Evolutionary conservation across 352 stramenopile species (phyloP), one percentile per base, ranked within the genome.

Genomic region (Globisporangium heterothallicum): DNA sequence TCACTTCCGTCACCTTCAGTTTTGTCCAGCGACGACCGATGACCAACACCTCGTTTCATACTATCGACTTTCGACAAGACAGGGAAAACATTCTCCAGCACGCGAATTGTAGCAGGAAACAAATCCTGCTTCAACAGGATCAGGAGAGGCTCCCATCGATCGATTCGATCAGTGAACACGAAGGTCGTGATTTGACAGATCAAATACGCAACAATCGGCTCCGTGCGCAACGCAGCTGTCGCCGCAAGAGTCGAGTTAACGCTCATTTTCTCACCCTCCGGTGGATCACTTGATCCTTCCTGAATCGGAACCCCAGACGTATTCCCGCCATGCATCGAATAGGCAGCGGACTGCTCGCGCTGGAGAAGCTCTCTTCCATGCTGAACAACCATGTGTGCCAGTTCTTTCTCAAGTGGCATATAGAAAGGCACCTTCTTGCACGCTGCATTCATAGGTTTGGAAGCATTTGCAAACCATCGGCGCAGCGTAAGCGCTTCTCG

Each of bases 141-240:
- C 2, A 94, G 49, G 25, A 94, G 59, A 1, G 84, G 84, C 35
- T 92, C 82, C 79, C 79, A 94, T 14, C 83, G 79, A 66, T 94
- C 84, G 19, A 94, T 74, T 2, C 78, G 63, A 43, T 86, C 72
- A 16, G 59, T 83, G 49, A 76, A 92, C 29, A 94, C 42, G 38
- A 89, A 89, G 1, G 74, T 84, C 35, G 78, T 61, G 25, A 56
- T 49, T 57, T 94, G 84, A 32, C 81, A 92, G n/a, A 94, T 74
- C 4, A 86, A 66, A 57, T 94, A 94, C 3, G 83, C 79, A 5
- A 94, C 84, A 51, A 94, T 92, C 14, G 84, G 81, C 42, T 94
- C 81, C 0, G 78, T 86, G 38, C 71, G 75, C 53, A 72, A 75
- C 0, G 81, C 79, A 27, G 74, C 76, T 6, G 71, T 66, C 12